These are phyloP conservation scores for Carex parvula DNA, from an alignment of 176 grass and related monocot genomes.

Conservation along the genomic window DNA sequence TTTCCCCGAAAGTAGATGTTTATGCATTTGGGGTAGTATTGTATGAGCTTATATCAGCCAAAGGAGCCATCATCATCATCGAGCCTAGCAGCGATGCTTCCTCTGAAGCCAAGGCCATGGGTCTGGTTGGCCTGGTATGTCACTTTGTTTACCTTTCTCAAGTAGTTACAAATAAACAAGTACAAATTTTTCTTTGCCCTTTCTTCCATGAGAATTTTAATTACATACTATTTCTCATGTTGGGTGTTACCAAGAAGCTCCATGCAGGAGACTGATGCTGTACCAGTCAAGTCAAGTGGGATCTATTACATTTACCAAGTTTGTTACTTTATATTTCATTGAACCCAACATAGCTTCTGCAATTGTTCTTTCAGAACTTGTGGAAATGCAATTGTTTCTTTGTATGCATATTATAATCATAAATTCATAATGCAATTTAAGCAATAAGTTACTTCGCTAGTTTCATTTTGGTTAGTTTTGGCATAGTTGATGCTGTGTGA, in stretches of 20 bases:
- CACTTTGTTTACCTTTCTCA: background rate
- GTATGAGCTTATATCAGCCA: conserved; percentile 93
- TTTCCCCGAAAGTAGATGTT: conserved; percentile 87
- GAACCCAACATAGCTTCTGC: background rate
- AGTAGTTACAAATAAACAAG: background rate
- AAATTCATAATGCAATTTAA: too few species aligned
- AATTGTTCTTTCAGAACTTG: background rate
- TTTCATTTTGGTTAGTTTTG: too few species aligned
- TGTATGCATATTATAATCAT: too few species aligned
- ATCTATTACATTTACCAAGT: background rate
- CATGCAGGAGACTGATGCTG: background rate
- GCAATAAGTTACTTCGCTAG: too few species aligned
- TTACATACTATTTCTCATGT: background rate
- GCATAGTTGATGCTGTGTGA: too few species aligned
- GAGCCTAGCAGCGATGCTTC: conserved; percentile 36
- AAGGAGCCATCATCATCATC: conserved; percentile 59
- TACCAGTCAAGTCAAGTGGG: too few species aligned
- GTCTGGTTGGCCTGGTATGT: conserved; percentile 83
- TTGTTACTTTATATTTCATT: background rate
- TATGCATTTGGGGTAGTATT: conserved; percentile 94
- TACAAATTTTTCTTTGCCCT: background rate
- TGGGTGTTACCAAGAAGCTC: background rate
- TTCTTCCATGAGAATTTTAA: background rate
- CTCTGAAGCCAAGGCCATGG: conserved; percentile 43
- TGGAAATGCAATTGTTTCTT: background rate